These are phyloP conservation scores for Fusarium sp. DNA, from an alignment of 2,329 filamentous ascomycete genomes.

Conservation along the genomic window DNA sequence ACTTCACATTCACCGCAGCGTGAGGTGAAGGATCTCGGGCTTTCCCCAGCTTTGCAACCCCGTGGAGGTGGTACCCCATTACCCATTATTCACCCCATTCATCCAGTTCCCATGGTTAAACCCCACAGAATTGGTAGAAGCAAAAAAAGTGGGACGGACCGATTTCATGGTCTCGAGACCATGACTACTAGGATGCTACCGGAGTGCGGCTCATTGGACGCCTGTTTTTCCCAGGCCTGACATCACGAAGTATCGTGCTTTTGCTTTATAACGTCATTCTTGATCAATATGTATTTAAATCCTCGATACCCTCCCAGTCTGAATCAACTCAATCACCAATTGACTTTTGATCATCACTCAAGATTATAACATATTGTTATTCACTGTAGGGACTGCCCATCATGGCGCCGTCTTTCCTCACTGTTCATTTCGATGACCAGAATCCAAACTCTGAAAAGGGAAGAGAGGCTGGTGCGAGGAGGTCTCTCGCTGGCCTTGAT, in stretches of 20 bases:
- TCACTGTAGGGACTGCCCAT: conserved; percentile 9
- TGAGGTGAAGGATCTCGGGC: neutral
- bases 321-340: neutral
- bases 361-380: neutral
- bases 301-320: neutral
- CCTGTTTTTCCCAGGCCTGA: conserved; percentile 7
- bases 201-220: conserved; percentile 9
- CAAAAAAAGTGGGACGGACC: conserved; percentile 37
- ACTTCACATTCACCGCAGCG: too few relatives aligned
- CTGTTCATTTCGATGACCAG: conserved; percentile 57
- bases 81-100: too few relatives aligned
- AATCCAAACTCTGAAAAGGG: conserved; percentile 55
- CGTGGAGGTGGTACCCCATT: conserved; percentile 7
- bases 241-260: conserved; percentile 10
- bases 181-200: neutral
- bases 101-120: conserved; percentile 5
- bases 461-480: conserved; percentile 42
- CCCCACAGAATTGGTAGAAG: conserved; percentile 11
- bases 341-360: neutral
- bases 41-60: conserved; percentile 30
- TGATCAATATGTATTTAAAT: neutral
- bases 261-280: conserved; percentile 1
- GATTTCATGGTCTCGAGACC: conserved; percentile 41
- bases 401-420: conserved; percentile 39
- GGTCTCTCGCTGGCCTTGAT: conserved; percentile 55